Conservation (phyloP, 2,329 filamentous ascomycete species). For the Aureobasidium zeae region DNA sequence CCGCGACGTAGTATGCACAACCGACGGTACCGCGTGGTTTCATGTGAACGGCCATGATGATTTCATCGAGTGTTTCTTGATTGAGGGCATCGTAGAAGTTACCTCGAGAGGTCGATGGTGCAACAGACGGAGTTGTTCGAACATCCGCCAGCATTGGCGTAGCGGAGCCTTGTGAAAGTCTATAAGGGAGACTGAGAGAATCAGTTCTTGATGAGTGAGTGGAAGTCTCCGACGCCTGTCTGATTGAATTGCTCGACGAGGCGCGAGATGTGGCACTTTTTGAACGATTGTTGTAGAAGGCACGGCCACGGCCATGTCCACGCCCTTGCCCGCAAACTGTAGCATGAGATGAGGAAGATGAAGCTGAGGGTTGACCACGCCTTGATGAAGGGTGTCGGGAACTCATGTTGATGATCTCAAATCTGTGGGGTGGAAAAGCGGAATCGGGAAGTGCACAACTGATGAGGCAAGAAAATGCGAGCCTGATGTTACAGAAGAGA, state of each 20-base stretch:
- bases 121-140: not conserved
- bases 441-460: too few species aligned
- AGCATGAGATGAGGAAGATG: not conserved
- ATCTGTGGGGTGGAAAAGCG: too few species aligned
- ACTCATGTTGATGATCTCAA: not conserved
- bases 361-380: not conserved
- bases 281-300: conserved; percentile 1
- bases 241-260: not conserved
- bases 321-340: not conserved
- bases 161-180: not conserved
- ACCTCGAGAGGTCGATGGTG: not conserved
- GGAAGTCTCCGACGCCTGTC: not conserved
- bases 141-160: not conserved
- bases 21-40: conserved; percentile 62
- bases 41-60: conserved; percentile 74
- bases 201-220: not conserved
- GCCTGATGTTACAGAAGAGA: too few species aligned
- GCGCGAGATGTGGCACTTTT: not conserved
- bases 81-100: conserved; percentile 29
- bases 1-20: conserved; percentile 71
- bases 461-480: too few species aligned
- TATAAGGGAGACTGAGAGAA: not conserved
- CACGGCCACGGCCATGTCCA: conserved; percentile 1
- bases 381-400: not conserved
- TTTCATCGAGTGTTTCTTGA: conserved; percentile 50